phyloP scores from a whole-genome alignment of 345 rosid species.

The Corchorus olitorius region DNA sequence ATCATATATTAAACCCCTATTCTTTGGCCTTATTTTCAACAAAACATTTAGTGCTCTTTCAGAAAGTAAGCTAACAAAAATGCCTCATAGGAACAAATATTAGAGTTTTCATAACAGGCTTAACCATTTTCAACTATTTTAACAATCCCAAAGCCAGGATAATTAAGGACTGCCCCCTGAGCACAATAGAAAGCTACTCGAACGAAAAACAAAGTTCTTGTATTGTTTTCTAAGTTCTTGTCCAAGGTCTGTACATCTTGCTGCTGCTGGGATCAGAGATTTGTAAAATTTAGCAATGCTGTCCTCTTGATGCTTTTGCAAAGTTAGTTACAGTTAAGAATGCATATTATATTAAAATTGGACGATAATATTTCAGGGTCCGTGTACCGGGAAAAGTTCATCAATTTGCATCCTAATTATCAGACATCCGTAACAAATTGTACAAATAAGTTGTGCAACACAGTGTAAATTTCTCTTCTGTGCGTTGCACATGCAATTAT shows the following conservation, averaged over 20 bases:
- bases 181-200: no score
- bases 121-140: background rate
- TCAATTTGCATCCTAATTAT: background rate
- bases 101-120: background rate
- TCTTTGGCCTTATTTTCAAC: no score
- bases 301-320: no score
- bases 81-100: background rate
- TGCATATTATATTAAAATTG: no score
- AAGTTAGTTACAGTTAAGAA: no score
- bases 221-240: no score
- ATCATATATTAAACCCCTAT: background rate
- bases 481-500: background rate
- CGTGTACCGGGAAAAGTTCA: background rate
- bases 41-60: background rate
- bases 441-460: background rate
- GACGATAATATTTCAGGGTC: background rate
- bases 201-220: no score
- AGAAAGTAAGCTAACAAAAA: background rate
- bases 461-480: background rate
- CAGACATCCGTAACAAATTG: slow-evolving; percentile 7
- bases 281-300: no score
- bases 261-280: no score
- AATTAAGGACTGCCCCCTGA: no score
- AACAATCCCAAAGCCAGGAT: no score
- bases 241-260: no score